phyloP scores from a whole-genome alignment of 2,329 filamentous ascomycete species.

The Trichoderma citrinoviride region DNA sequence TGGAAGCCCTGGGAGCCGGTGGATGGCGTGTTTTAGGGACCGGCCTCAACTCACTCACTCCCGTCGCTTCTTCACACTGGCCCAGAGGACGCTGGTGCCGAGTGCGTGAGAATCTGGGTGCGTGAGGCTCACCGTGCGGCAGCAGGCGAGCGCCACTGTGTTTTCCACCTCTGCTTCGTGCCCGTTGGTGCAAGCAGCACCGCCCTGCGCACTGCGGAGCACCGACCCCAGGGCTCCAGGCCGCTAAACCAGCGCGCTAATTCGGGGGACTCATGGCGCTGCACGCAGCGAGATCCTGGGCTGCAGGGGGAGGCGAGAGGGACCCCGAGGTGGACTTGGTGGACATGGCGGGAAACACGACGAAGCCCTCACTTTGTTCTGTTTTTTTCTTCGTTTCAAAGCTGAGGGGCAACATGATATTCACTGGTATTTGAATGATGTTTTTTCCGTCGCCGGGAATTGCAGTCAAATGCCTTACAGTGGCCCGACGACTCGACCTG shows the following conservation, averaged over 20 bases:
- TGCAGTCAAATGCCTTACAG: background rate
- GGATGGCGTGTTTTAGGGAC: conserved; percentile 15
- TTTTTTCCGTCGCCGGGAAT: background rate
- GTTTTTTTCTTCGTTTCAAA: no score
- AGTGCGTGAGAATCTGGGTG: no score
- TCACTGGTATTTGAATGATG: background rate
- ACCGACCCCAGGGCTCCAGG: background rate
- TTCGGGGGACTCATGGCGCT: background rate
- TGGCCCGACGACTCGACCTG: background rate
- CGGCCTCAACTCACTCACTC: background rate
- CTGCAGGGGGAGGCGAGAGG: conserved; percentile 4
- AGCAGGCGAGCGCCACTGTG: background rate
- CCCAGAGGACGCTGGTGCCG: background rate
- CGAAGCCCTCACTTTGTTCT: no score
- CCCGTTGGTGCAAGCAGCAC: background rate
- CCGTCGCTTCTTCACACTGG: background rate
- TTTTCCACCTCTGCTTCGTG: background rate
- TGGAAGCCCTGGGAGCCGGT: background rate
- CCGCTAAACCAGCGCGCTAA: conserved; percentile 7
- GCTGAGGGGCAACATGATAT: no score
- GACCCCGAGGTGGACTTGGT: background rate
- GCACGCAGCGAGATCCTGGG: background rate
- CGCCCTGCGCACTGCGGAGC: conserved; percentile 6
- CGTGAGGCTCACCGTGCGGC: background rate
- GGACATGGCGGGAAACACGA: no score